Evolutionary conservation across 257 asterid genomes (phyloP).

Genomic region (Nicotiana otophora): DNA sequence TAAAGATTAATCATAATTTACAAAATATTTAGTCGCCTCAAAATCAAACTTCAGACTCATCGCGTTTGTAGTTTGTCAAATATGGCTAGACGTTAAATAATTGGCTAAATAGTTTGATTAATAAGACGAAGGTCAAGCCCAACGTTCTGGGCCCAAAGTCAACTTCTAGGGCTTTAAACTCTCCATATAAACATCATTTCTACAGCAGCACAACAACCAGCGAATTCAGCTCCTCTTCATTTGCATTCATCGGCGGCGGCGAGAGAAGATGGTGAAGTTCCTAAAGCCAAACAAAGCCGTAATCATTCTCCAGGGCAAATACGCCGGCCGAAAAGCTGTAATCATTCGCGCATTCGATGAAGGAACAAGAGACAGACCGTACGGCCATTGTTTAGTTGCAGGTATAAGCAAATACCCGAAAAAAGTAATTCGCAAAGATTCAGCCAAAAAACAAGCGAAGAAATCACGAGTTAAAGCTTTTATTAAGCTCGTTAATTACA

Average conservation of each 20-base stretch:
- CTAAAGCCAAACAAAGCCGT: not conserved
- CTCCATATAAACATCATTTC: not conserved
- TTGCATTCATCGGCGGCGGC: not conserved
- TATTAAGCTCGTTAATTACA: not conserved
- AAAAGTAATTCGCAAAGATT: slow-evolving; percentile 15
- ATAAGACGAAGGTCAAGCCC: too few relatives aligned
- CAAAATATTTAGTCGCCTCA: too few relatives aligned
- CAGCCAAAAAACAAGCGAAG: slow-evolving; percentile 16
- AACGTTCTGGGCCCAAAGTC: not conserved
- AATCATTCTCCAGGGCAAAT: slow-evolving; percentile 14
- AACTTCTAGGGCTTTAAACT: not conserved
- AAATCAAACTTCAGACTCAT: too few relatives aligned
- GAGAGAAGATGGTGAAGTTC: not conserved
- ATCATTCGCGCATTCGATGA: slow-evolving; percentile 12
- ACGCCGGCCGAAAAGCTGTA: slow-evolving; percentile 14
- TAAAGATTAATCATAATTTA: too few relatives aligned
- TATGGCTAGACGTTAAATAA: too few relatives aligned
- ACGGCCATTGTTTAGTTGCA: slow-evolving; percentile 12
- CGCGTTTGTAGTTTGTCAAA: too few relatives aligned
- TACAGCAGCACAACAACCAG: not conserved
- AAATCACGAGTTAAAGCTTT: not conserved
- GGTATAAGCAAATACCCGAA: slow-evolving; percentile 13
- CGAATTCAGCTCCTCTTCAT: too few relatives aligned
- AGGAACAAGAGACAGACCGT: slow-evolving; percentile 11
- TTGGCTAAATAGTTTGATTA: too few relatives aligned